Evolutionary conservation across 1,284 basidiomycete species (phyloP).

Genomic region (Cutaneotrichosporon cavernicola): DNA sequence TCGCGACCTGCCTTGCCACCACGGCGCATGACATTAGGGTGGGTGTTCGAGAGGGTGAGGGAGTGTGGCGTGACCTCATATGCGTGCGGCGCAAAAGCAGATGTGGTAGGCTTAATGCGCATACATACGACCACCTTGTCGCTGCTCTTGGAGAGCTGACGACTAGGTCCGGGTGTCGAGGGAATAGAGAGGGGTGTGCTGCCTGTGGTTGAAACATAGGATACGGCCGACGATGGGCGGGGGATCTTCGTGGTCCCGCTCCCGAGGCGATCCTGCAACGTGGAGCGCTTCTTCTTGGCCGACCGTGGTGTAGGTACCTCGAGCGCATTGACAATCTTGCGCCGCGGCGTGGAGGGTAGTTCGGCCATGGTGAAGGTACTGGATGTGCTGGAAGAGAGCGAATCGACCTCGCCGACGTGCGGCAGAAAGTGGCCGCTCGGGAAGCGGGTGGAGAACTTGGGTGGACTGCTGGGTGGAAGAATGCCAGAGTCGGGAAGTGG

Average conservation of each 20-base stretch:
- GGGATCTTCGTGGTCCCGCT: conserved; percentile 19
- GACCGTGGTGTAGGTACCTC: conserved; percentile 19
- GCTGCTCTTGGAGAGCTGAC: conserved; percentile 9
- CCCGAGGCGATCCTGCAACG: conserved; percentile 33
- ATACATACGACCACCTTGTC: conserved; percentile 52
- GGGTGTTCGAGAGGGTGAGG: conserved; percentile 43
- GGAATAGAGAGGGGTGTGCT: background rate
- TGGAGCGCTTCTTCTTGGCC: conserved; percentile 31
- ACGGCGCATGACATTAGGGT: conserved; percentile 50
- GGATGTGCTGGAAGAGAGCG: conserved; percentile 1
- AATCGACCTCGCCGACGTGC: conserved; percentile 19
- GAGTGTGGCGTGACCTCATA: conserved; percentile 45
- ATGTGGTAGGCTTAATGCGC: conserved; percentile 48
- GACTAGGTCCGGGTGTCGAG: conserved; percentile 7
- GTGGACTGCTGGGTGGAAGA: conserved; percentile 8
- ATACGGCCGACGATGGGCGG: conserved; percentile 8
- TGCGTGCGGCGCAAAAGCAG: conserved; percentile 36
- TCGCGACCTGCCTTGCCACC: conserved; percentile 51
- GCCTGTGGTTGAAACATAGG: conserved; percentile 3
- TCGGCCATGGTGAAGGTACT: background rate
- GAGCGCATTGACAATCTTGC: conserved; percentile 26
- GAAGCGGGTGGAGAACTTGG: conserved; percentile 9
- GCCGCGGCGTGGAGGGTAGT: conserved; percentile 15
- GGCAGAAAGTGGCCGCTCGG: conserved; percentile 1
- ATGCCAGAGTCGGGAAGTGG: conserved; percentile 12